Evolutionary conservation across 176 grass and related monocot species (phyloP), one percentile per base, ranked within the genome.

Genomic region (Microstegium vimineum): DNA sequence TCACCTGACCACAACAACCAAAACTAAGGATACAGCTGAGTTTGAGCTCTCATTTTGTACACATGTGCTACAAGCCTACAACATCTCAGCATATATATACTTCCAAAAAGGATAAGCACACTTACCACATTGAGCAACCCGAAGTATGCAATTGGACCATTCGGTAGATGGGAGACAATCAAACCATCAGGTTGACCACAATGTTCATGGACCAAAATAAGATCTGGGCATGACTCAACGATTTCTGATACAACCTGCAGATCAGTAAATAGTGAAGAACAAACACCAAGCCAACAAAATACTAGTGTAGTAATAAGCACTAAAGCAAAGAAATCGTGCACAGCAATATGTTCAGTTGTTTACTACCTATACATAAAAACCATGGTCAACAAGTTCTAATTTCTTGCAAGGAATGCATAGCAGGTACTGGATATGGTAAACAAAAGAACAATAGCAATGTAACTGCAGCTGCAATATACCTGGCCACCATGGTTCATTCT

Each of bases 401-500:
- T 32, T 66, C 11, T 79, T 46, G 5, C 16, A 46, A 30, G 28
- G 5, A 65, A 23, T 43, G 8, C 7, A 32, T 46, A 30, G 22
- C 26, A 64, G 12, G 13, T 18, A 25, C 0, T 17, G 27, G 17
- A 54, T 54, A 54, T 17, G 16, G 20, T 22, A 10, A 64, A 30
- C 9, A 32, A 69, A 40, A 31, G n/a, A 13, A 49, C 8, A 0
- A 51, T 11, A 22, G 49, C 1, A 52, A 0, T 3, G 5, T 52
- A 52, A 30, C 0, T 27, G 2, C 2, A 26, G 56, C 34, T 0
- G 7, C 5, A 43, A 5, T 60, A 73, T 89, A 97, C 92, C 94
- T 97, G 92, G n/a, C 90, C 90, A 89, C 92, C 94, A 84, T 88
- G 92, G 74, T 97, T 94, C 88, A 97, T 94, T 83, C 94, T 86